Conservation (phyloP, 1,284 basidiomycete species). For the Trichosporon faecale region DNA sequence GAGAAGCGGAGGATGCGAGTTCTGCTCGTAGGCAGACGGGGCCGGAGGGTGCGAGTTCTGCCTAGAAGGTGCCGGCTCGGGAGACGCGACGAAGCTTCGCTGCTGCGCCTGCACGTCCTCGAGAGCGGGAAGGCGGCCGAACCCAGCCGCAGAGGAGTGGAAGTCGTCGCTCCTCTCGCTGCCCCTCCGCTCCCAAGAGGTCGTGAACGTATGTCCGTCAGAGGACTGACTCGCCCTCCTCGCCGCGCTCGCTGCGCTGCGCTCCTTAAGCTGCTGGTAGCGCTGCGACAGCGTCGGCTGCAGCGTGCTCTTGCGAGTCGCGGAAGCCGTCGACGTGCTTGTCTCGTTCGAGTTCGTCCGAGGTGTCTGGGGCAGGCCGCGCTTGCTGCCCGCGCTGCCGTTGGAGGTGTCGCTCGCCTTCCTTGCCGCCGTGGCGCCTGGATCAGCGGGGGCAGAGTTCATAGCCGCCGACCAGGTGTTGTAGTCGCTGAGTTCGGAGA, state of each 20-base stretch:
- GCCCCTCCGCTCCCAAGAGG: neutral
- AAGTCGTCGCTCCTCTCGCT: neutral
- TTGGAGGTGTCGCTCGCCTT: neutral
- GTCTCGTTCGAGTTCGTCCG: neutral
- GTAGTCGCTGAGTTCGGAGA: neutral
- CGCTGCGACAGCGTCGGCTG: conserved; percentile 4
- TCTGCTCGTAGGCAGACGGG: neutral
- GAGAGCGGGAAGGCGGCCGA: neutral
- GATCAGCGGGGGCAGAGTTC: neutral
- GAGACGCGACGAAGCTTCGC: neutral
- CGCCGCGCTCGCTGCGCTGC: neutral
- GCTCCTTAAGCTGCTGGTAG: conserved; percentile 9
- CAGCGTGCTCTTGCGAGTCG: neutral
- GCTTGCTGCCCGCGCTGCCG: neutral
- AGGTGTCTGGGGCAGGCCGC: neutral
- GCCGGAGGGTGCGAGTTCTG: neutral
- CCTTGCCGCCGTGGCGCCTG: neutral
- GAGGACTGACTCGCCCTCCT: neutral
- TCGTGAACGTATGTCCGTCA: conserved; percentile 1
- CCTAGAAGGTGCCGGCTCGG: neutral
- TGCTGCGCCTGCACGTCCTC: neutral
- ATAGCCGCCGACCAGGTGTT: conserved; percentile 1
- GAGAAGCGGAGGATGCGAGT: no score
- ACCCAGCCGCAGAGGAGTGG: neutral
- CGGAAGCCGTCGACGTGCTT: neutral